Evolutionary conservation across 2,329 filamentous ascomycete genomes (phyloP).

Genomic region (Cladosporium austrohemisphaericum): DNA sequence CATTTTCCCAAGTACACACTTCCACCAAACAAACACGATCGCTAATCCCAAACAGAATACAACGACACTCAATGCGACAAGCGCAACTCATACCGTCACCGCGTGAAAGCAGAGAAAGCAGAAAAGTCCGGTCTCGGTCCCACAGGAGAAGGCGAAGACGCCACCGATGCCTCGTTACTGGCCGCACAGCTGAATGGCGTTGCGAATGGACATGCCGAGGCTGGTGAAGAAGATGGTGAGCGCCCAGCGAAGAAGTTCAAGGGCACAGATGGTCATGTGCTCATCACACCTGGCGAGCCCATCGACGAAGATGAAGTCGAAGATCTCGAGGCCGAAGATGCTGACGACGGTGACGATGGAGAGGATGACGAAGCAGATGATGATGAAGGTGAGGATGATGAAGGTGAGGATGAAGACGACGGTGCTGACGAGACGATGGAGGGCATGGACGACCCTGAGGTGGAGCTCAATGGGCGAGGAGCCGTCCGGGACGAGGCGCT

Average conservation of each 20-base stretch:
- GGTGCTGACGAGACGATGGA: slow-evolving; percentile 48
- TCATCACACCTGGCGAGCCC: slow-evolving; percentile 19
- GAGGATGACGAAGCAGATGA: slow-evolving; percentile 50
- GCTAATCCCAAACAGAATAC: slow-evolving; percentile 53
- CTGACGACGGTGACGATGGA: slow-evolving; percentile 42
- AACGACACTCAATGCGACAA: slow-evolving; percentile 70
- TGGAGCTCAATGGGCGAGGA: slow-evolving; percentile 56
- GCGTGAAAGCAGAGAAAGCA: slow-evolving; percentile 62
- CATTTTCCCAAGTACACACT: neutral
- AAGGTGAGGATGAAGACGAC: slow-evolving; percentile 24
- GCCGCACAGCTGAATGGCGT: slow-evolving; percentile 18
- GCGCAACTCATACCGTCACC: slow-evolving; percentile 67
- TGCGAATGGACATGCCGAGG: slow-evolving; percentile 20
- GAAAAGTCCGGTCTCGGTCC: slow-evolving; percentile 18
- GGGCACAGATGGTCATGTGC: slow-evolving; percentile 37
- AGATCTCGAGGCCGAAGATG: slow-evolving; percentile 45
- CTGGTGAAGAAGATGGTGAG: slow-evolving; percentile 43
- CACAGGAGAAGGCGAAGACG: slow-evolving; percentile 31
- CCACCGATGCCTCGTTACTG: slow-evolving; percentile 25
- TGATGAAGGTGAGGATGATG: slow-evolving; percentile 46
- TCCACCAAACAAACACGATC: neutral
- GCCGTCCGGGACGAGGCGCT: slow-evolving; percentile 38
- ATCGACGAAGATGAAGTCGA: slow-evolving; percentile 51
- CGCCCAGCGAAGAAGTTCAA: slow-evolving; percentile 51
- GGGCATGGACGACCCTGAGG: slow-evolving; percentile 60